Conservation (phyloP, 371 early-diverging fungal genomes). For the Apophysomyces variabilis region DNA sequence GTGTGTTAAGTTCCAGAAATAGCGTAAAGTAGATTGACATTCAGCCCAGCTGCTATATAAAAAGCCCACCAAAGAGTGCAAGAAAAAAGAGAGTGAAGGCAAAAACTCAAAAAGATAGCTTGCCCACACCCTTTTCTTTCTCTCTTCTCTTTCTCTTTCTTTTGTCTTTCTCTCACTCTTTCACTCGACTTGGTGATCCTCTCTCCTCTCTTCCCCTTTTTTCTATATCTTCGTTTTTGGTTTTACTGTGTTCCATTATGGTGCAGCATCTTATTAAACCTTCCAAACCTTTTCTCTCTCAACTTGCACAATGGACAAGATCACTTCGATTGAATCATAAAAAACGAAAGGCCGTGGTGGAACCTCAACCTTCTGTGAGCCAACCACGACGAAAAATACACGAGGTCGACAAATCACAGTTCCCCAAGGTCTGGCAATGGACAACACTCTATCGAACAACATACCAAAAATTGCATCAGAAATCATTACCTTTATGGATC, state of each 20-base stretch:
- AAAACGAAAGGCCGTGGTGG: conserved; percentile 6
- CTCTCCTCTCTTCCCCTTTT: conserved; percentile 2
- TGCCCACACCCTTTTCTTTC: neutral
- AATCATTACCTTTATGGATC: conserved; percentile 1
- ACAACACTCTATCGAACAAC: conserved; percentile 3
- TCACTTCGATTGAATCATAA: conserved; percentile 6
- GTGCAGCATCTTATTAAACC: conserved; percentile 5
- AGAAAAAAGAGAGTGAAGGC: neutral
- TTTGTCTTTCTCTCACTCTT: neutral
- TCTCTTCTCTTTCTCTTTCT: neutral
- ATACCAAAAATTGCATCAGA: conserved; percentile 5
- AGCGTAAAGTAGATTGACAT: neutral
- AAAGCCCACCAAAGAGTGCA: neutral
- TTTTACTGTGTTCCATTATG: neutral
- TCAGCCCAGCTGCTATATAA: neutral
- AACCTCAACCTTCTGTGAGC: neutral
- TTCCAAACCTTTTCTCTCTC: neutral
- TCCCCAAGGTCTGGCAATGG: conserved; percentile 7
- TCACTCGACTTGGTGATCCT: neutral
- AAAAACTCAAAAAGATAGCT: neutral
- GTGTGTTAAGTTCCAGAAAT: conserved; percentile 4
- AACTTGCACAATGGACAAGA: conserved; percentile 2
- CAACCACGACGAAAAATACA: conserved; percentile 10
- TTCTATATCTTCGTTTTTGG: conserved; percentile 2
- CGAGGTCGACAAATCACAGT: conserved; percentile 2